phyloP scores from a whole-genome alignment of 148 eudicot genomes.

The Vaccinium corymbosum region DNA sequence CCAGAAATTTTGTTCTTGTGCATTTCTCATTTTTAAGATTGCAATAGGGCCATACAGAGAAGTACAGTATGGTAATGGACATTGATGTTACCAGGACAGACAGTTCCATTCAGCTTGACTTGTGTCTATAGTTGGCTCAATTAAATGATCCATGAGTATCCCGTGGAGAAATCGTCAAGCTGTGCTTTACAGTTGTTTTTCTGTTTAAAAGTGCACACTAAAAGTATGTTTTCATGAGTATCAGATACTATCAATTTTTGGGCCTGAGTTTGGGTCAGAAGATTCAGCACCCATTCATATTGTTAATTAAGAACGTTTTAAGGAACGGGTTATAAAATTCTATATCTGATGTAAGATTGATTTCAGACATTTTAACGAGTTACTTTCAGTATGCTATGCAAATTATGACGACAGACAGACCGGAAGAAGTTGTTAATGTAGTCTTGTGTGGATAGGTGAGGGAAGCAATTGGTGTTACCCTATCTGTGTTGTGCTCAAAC shows the following conservation, averaged over 20 bases:
- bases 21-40: not conserved
- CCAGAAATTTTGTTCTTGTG: not conserved
- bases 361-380: not conserved
- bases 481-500: conserved; percentile 88
- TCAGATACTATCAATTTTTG: not conserved
- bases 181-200: not conserved
- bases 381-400: not conserved
- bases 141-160: not conserved
- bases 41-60: not conserved
- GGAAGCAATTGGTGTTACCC: conserved; percentile 87
- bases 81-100: conserved; percentile 1
- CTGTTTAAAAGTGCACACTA: not conserved
- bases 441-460: conserved; percentile 61
- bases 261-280: not conserved
- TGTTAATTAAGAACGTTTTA: not conserved
- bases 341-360: conserved; percentile 1
- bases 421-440: conserved; percentile 1
- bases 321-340: not conserved
- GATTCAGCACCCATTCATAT: conserved; percentile 1
- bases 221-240: not conserved
- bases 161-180: not conserved
- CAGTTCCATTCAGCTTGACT: not conserved
- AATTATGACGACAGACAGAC: not conserved
- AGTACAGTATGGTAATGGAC: not conserved
- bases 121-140: not conserved